Evolutionary conservation across 805 yeast genomes (phyloP).

Genomic region (Sugiyamaella marilandica): DNA sequence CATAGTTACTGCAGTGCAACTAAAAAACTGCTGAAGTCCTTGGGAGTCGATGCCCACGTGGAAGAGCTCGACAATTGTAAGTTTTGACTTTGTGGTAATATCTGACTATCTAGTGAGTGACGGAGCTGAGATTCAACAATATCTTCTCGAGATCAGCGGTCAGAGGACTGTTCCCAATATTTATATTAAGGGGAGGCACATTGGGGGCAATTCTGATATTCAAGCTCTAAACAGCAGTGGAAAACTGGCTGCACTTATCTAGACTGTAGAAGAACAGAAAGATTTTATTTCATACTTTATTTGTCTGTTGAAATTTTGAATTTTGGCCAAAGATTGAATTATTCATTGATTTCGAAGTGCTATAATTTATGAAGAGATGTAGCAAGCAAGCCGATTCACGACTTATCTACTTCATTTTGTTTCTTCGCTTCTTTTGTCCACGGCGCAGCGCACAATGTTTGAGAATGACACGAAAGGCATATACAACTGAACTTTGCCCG

Average conservation of each 20-base stretch:
- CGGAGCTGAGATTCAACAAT: constrained; percentile 80
- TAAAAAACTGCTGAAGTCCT: constrained; percentile 39
- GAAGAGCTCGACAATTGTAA: constrained; percentile 47
- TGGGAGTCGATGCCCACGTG: constrained; percentile 39
- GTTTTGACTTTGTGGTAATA: background rate
- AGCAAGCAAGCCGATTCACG: too few species aligned
- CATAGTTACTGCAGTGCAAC: constrained; percentile 39
- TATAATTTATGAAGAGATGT: too few species aligned
- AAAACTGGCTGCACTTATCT: constrained; percentile 43
- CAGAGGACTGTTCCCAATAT: constrained; percentile 94
- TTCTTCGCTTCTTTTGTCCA: too few species aligned
- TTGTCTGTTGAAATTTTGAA: too few species aligned
- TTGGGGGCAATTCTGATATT: constrained; percentile 92
- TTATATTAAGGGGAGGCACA: constrained; percentile 84
- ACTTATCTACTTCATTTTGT: too few species aligned
- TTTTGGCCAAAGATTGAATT: too few species aligned
- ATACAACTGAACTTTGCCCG: too few species aligned
- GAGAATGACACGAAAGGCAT: too few species aligned
- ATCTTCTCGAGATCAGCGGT: constrained; percentile 72
- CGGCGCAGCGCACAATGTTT: too few species aligned
- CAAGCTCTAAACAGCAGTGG: constrained; percentile 64
- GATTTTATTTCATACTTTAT: too few species aligned
- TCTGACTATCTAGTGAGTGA: constrained; percentile 37
- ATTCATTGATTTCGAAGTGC: too few species aligned
- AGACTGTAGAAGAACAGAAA: background rate